Evolutionary conservation across 352 stramenopile genomes (phyloP), one percentile per base, ranked within the genome.

Genomic region (Phytophthora agathidicida): DNA sequence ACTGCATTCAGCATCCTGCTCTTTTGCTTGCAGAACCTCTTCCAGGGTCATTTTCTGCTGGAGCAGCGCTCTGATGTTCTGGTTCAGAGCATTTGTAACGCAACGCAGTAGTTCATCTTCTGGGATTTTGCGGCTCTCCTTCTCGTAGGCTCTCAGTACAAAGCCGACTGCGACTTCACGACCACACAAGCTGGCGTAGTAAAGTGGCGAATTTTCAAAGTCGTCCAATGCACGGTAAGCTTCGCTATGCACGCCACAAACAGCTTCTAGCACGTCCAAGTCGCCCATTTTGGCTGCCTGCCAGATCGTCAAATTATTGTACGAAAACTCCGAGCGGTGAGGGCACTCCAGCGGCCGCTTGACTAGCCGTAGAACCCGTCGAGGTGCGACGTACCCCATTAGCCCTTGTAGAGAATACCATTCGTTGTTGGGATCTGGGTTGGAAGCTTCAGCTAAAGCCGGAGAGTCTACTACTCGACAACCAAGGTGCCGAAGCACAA

Each of bases 121-220:
- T 7, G 39, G 22, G 30, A 74, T 69, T 2, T 32, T 38, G 19
- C 28, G 24, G 5, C 19, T 11, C 4, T 56, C 53, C 23, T 22
- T 50, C 27, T 61, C 60, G 10, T 77, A 74, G 2, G 38, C 33
- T 23, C 20, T 60, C 42, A 77, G 54, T 14, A 77, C 33, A 50
- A 64, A 70, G 33, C 69, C 47, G 14, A 71, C 63, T 4, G 24
- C 50, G 10, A 44, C 41, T 44, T 73, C 68, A 17, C 59, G 49
- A 2, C 68, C 68, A 41, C 64, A 74, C 10, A 77, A 50, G 13
- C 58, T 71, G 3, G 68, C 63, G 32, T 77, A 77, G 46, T 77
- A 77, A 3, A 77, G 46, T 41, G 68, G 53, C 3, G 64, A 71
- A n/a, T 71, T 73, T 0, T 57, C 64, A 33, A 74, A 73, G 46